These are phyloP conservation scores for Cytospora schulzeri DNA, from an alignment of 2,329 filamentous ascomycete species.

Conservation along the genomic window DNA sequence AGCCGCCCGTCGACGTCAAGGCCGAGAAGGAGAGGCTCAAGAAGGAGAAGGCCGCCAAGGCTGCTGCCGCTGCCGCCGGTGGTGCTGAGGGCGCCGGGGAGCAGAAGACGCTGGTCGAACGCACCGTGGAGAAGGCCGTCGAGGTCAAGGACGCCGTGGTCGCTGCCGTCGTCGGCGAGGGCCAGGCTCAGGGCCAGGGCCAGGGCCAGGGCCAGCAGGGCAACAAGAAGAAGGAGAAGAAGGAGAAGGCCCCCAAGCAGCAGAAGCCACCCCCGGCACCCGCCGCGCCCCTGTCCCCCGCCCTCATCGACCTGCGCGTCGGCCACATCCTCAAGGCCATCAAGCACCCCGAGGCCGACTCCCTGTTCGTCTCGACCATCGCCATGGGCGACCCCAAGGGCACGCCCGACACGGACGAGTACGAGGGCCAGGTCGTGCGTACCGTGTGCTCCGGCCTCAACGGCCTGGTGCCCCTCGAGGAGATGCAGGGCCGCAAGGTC, in stretches of 20 bases:
- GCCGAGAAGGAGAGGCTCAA: conserved; percentile 96
- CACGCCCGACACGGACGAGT: conserved; percentile 85
- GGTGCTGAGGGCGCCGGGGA: conserved; percentile 42
- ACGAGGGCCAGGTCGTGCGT: conserved; percentile 86
- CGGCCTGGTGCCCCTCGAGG: conserved; percentile 85
- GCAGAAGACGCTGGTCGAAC: conserved; percentile 56
- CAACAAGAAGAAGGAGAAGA: conserved; percentile 95
- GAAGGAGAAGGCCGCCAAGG: conserved; percentile 84
- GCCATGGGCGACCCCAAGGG: conserved; percentile 87
- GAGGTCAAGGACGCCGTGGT: conserved; percentile 53
- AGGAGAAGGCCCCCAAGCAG: conserved; percentile 81
- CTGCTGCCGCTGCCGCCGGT: conserved; percentile 50
- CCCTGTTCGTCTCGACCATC: conserved; percentile 92
- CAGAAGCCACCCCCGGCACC: conserved; percentile 66
- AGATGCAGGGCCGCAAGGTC: conserved; percentile 96
- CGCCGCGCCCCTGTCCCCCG: conserved; percentile 77
- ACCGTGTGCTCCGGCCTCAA: conserved; percentile 98
- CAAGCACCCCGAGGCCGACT: conserved; percentile 95
- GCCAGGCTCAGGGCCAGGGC: conserved; percentile 38
- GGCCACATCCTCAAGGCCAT: conserved; percentile 96
- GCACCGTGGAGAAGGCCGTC: conserved; percentile 60
- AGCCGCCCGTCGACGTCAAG: conserved; percentile 87
- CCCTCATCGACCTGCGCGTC: conserved; percentile 90
- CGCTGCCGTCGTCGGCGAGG: conserved; percentile 41
- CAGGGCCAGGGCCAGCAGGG: conserved; percentile 55